Evolutionary conservation across 2,329 filamentous ascomycete genomes (phyloP).

Genomic region (Cercospora janseana): DNA sequence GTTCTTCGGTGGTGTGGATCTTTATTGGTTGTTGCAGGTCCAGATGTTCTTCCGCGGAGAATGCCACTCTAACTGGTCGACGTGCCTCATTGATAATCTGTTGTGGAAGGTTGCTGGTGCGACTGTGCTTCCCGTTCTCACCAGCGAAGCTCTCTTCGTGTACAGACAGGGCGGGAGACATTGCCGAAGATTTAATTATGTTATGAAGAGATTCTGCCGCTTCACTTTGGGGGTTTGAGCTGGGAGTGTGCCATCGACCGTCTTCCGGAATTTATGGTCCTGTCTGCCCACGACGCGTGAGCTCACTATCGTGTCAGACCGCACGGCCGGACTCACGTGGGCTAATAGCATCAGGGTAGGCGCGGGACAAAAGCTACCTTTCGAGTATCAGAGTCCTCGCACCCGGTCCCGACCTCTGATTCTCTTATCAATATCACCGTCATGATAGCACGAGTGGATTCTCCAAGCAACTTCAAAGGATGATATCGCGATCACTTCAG

Average conservation of each 20-base stretch:
- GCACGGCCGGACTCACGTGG: not conserved
- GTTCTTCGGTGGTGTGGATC: conserved; percentile 6
- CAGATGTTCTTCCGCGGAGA: conserved; percentile 1
- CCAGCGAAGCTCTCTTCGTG: no score
- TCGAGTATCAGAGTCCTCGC: not conserved
- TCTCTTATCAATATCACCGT: not conserved
- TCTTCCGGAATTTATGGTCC: conserved; percentile 1
- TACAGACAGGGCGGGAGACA: no score
- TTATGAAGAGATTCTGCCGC: no score
- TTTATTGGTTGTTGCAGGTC: conserved; percentile 5
- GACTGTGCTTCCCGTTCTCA: not conserved
- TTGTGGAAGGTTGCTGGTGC: not conserved
- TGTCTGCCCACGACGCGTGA: not conserved
- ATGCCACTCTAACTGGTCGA: not conserved
- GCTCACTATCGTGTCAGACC: not conserved
- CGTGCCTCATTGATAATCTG: not conserved
- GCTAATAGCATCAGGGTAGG: not conserved
- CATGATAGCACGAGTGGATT: not conserved
- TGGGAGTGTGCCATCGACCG: no score
- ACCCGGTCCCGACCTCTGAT: not conserved
- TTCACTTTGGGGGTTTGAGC: no score
- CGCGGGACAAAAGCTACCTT: conserved; percentile 6
- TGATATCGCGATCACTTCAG: not conserved
- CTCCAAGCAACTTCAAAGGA: no score
- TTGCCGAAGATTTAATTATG: no score